These are phyloP conservation scores for Boletus reticulatus DNA, from an alignment of 768 basidiomycete species.

Conservation along the genomic window DNA sequence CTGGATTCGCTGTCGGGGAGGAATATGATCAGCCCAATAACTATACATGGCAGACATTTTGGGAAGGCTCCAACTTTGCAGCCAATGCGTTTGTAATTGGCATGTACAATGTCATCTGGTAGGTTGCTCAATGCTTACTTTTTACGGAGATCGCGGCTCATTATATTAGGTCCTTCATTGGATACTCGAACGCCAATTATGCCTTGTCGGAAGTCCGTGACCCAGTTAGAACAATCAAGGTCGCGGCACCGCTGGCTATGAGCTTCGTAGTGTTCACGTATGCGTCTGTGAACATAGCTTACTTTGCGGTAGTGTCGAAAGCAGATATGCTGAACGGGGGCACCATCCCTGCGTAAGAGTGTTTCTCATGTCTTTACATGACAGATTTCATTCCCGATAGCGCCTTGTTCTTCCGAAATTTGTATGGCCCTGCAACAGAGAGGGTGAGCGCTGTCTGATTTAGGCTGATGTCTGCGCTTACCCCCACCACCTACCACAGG, in stretches of 20 bases:
- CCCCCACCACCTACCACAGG: slow-evolving; percentile 32
- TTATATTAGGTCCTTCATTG: slow-evolving; percentile 58
- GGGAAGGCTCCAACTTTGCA: slow-evolving; percentile 58
- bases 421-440: slow-evolving; percentile 63
- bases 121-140: background rate
- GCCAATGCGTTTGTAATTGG: slow-evolving; percentile 62
- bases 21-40: slow-evolving; percentile 55
- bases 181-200: slow-evolving; percentile 75
- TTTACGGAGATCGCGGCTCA: background rate
- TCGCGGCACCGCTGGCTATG: slow-evolving; percentile 68
- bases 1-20: slow-evolving; percentile 49
- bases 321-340: slow-evolving; percentile 63
- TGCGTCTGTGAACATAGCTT: slow-evolving; percentile 65
- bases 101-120: slow-evolving; percentile 74
- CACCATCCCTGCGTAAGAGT: slow-evolving; percentile 63
- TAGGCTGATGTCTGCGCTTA: background rate
- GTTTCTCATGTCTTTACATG: background rate
- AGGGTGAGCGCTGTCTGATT: slow-evolving; percentile 36
- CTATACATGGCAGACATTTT: slow-evolving; percentile 56
- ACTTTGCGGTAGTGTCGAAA: slow-evolving; percentile 72
- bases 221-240: slow-evolving; percentile 68
- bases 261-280: slow-evolving; percentile 57
- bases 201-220: slow-evolving; percentile 68
- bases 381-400: slow-evolving; percentile 28
- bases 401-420: slow-evolving; percentile 71